Evolutionary conservation across 352 stramenopile genomes (phyloP), one percentile per base, ranked within the genome.

Genomic region (Phytophthora nicotianae): DNA sequence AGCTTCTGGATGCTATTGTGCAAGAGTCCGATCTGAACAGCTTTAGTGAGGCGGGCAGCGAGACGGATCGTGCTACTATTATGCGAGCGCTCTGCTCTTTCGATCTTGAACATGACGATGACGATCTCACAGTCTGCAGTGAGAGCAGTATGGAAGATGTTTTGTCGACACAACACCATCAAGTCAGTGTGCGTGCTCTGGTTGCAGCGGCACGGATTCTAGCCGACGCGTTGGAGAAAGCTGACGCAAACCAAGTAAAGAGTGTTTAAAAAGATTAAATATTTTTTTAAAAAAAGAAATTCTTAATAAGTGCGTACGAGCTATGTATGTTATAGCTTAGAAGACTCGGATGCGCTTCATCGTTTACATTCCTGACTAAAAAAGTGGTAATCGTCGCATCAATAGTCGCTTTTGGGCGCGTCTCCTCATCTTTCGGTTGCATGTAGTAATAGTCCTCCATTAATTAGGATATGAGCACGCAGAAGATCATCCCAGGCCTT

Each of bases 1-100:
- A 75, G 17, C 72, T 88, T 42, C 40, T 88, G 3, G 79, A 88
- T 26, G 72, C 79, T 5, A 69, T 88, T 23, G 62, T 86, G 4
- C 74, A 84, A 20, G 79, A 88, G 19, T 76, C 81, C 5, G 68
- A 84, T 41, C 56, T 81, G 14, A 63, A 53, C 17, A 72, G 53
- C 4, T 74, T 86, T 11, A 71, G 69, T 14, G 50, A 74, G 3
- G 43, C 74, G 21, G 45, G 61, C 3, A 56, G 24, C n/a, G 57
- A 68, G 1, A 45, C n/a, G 9, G 70, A 84, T 21, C 62, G 68
- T 1, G 45, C 64, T 0, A 66, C 65, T 5, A 67, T 87, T 32
- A 70, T 69, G 24, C 56, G 54, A 9, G 75, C 72, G 19, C 61
- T 87, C 9, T 68, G 70, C 21, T 74, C 72, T n/a, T 83, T 83